Evolutionary conservation across 257 asterid genomes (phyloP).

Genomic region (Gentiana macrophylla): DNA sequence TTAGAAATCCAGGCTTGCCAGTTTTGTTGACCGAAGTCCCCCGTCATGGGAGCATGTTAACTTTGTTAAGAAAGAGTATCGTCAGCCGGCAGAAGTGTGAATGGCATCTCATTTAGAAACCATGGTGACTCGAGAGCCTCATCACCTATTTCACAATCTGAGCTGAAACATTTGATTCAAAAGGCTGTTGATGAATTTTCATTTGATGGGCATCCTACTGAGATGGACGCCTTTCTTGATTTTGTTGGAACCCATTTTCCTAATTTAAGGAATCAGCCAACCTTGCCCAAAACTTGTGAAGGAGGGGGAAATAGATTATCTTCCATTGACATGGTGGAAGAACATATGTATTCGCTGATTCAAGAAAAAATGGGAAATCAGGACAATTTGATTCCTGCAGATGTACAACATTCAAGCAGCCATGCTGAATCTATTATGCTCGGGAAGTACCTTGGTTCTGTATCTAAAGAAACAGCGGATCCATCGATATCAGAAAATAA

Average conservation of each 20-base stretch:
- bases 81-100: slow-evolving; percentile 18
- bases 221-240: slow-evolving; percentile 50
- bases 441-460: slow-evolving; percentile 67
- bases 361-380: slow-evolving; percentile 29
- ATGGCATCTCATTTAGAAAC: slow-evolving; percentile 21
- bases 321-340: slow-evolving; percentile 57
- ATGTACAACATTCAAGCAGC: slow-evolving; percentile 22
- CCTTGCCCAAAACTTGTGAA: slow-evolving; percentile 28
- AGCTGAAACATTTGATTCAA: slow-evolving; percentile 48
- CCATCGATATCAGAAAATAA: slow-evolving; percentile 51
- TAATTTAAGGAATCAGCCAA: slow-evolving; percentile 39
- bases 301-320: slow-evolving; percentile 21
- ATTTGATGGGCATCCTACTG: slow-evolving; percentile 45
- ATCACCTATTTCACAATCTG: slow-evolving; percentile 27
- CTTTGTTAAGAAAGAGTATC: slow-evolving; percentile 46
- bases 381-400: slow-evolving; percentile 25
- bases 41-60: slow-evolving; percentile 65
- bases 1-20: slow-evolving; percentile 90
- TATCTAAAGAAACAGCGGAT: slow-evolving; percentile 49
- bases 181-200: slow-evolving; percentile 62
- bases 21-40: slow-evolving; percentile 56
- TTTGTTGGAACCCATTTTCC: slow-evolving; percentile 55
- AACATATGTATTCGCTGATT: slow-evolving; percentile 41
- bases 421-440: slow-evolving; percentile 47
- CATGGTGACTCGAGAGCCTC: slow-evolving; percentile 21